Base-by-base conservation (phyloP, 768 basidiomycete genomes). In the Leucocoprinus leucothites region DNA sequence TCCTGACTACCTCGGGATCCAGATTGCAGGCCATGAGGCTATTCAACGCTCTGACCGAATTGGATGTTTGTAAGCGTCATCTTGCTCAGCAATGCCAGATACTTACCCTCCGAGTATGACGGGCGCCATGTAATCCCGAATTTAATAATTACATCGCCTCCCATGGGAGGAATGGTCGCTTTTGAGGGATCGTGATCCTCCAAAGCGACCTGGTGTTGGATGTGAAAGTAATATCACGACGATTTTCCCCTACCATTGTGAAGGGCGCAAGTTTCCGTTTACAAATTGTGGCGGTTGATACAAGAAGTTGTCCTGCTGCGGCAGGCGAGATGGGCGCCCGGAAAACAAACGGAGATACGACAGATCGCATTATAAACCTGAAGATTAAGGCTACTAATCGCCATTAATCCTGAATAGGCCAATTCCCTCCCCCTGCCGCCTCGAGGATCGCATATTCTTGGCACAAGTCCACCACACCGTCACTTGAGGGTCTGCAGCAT, bases 11-110 rank as follows among this genome's bases (percentile, higher is more conserved):
- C n/a, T n/a, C 13, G 31, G n/a, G 9, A 21, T 1, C 9, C n/a
- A 51, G 11, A 11, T n/a, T n/a, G n/a, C n/a, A 31, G 31, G 24
- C n/a, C 51, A 53, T 44, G 51, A 53, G 31, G 51, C 51, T 53
- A 53, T 53, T 44, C 51, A 53, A 44, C 51, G 28, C 51, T 36
- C n/a, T 34, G 18, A 13, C 9, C 3, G 7, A 6, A 8, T 9
- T 9, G 3, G 2, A 13, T 3, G 11, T 24, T 19, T 34, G 31
- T 11, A 11, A 31, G 31, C 31, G 31, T 31, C 31, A 31, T 31
- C 11, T 31, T 31, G 6, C 11, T 31, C 6, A 11, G 31, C 31
- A 31, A 11, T 31, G 31, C 31, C 11, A 11, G 31, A 31, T 31
- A 31, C 11, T 31, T 31, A 11, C 5, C 31, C 11, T 31, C 31